A percentile compares a stretch with the other conserved stretches of the same genome.
Evolutionary conservation across 805 yeast genomes (phyloP).

Genomic region (Vanderwaltozyma verrucispora): DNA sequence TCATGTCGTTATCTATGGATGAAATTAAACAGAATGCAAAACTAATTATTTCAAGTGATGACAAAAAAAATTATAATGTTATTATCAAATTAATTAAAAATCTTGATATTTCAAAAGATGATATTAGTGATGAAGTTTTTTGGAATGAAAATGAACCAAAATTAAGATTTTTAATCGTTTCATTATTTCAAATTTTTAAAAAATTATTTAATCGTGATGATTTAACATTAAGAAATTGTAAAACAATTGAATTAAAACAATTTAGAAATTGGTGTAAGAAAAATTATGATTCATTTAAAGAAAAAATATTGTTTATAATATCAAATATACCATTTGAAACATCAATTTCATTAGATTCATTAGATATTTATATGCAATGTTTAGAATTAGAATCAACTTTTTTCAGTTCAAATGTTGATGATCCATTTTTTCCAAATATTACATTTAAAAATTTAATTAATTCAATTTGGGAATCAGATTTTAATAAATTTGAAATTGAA

Average conservation of each 20-base stretch:
- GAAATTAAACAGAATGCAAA: slow-evolving; percentile 23
- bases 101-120: slow-evolving; percentile 6
- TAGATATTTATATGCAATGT: slow-evolving; percentile 46
- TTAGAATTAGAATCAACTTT: slow-evolving; percentile 45
- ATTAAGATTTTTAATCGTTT: slow-evolving; percentile 22
- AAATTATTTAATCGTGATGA: slow-evolving; percentile 27
- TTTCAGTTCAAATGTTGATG: slow-evolving; percentile 39
- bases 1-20: slow-evolving; percentile 15
- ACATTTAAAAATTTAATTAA: slow-evolving; percentile 36
- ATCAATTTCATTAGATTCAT: slow-evolving; percentile 42
- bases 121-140: slow-evolving; percentile 5
- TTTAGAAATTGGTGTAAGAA: slow-evolving; percentile 56
- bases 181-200: slow-evolving; percentile 25
- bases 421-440: slow-evolving; percentile 54
- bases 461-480: slow-evolving; percentile 26
- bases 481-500: slow-evolving; percentile 30
- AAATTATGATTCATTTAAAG: slow-evolving; percentile 46
- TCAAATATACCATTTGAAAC: slow-evolving; percentile 31
- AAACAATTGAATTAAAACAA: slow-evolving; percentile 7
- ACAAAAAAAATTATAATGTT: slow-evolving; percentile 24
- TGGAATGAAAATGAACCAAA: slow-evolving; percentile 11
- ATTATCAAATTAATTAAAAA: slow-evolving; percentile 23
- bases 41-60: slow-evolving; percentile 17
- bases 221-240: slow-evolving; percentile 10
- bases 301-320: slow-evolving; percentile 34